phyloP scores from a whole-genome alignment of 768 basidiomycete genomes.

The Baorangia bicolor region DNA sequence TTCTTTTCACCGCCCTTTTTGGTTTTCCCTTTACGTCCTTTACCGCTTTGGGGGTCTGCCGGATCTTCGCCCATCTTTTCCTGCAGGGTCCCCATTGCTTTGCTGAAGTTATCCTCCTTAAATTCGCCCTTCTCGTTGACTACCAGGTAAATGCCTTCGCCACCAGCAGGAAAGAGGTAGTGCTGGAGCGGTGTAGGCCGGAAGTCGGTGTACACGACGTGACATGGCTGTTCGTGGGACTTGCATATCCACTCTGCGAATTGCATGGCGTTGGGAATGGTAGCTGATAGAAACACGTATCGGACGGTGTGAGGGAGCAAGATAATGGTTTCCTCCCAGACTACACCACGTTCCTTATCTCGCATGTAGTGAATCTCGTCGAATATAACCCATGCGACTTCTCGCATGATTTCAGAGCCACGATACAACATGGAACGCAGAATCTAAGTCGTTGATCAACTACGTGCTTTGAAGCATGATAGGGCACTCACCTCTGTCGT shows the following conservation, averaged over 20 bases:
- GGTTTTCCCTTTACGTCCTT: conserved; percentile 88
- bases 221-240: conserved; percentile 96
- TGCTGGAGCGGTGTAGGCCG: conserved; percentile 97
- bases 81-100: conserved; percentile 93
- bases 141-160: conserved; percentile 95
- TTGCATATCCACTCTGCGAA: conserved; percentile 99
- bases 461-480: neutral
- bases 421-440: conserved; percentile 97
- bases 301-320: conserved; percentile 93
- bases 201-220: conserved; percentile 99
- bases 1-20: conserved; percentile 93
- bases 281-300: conserved; percentile 98
- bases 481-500: conserved; percentile 81
- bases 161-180: conserved; percentile 95
- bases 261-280: conserved; percentile 99
- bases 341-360: conserved; percentile 97
- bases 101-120: conserved; percentile 94
- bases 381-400: conserved; percentile 99
- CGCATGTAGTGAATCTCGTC: conserved; percentile 99
- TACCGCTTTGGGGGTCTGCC: conserved; percentile 80
- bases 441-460: conserved; percentile 56
- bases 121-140: conserved; percentile 99
- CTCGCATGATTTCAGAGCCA: conserved; percentile 98
- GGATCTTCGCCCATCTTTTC: conserved; percentile 88
- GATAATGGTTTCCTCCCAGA: conserved; percentile 99